Percentiles rank a stretch among this genome's conserved stretches.
These are phyloP conservation scores for Didymellaceae sp. DNA, from an alignment of 2,329 filamentous ascomycete species.

Conservation along the genomic window DNA sequence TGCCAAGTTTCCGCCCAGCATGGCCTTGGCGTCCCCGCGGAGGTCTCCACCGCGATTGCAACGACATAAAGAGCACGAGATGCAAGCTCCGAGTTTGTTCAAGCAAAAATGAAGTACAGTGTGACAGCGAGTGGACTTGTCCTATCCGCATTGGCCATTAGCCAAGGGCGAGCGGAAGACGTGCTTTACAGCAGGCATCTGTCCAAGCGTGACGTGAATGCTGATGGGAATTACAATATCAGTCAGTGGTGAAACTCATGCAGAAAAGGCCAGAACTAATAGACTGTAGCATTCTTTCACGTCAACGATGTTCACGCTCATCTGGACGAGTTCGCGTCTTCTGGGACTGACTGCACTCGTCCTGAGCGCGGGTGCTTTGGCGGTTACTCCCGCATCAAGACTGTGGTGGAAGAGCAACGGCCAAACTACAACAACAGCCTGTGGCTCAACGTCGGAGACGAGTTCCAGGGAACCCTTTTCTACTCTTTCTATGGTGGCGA, in stretches of 20 bases:
- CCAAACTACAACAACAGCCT: constrained; percentile 66
- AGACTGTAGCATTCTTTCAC: constrained; percentile 64
- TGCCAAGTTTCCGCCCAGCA: constrained; percentile 31
- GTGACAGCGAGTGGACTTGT: constrained; percentile 25
- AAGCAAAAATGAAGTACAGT: constrained; percentile 33
- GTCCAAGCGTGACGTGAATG: constrained; percentile 41
- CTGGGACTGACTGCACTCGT: constrained; percentile 66
- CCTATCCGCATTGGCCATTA: constrained; percentile 27
- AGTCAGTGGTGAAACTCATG: constrained; percentile 26
- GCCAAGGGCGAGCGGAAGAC: constrained; percentile 33
- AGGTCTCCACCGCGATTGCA: constrained; percentile 11
- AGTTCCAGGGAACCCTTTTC: constrained; percentile 73
- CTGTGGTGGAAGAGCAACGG: constrained; percentile 63
- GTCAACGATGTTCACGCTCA: constrained; percentile 74
- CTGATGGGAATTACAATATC: constrained; percentile 45
- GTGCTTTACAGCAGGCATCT: constrained; percentile 39
- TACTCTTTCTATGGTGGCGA: constrained; percentile 71
- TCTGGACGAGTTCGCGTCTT: constrained; percentile 67
- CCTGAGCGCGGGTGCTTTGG: constrained; percentile 66
- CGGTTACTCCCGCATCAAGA: constrained; percentile 70
- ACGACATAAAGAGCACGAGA: constrained; percentile 28
- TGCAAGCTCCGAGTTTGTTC: neutral
- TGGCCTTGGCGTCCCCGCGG: constrained; percentile 29
- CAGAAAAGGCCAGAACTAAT: neutral
- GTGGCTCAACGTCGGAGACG: constrained; percentile 71